phyloP scores from a whole-genome alignment of 2,329 filamentous ascomycete species.

The Phaeosphaeria sp. region DNA sequence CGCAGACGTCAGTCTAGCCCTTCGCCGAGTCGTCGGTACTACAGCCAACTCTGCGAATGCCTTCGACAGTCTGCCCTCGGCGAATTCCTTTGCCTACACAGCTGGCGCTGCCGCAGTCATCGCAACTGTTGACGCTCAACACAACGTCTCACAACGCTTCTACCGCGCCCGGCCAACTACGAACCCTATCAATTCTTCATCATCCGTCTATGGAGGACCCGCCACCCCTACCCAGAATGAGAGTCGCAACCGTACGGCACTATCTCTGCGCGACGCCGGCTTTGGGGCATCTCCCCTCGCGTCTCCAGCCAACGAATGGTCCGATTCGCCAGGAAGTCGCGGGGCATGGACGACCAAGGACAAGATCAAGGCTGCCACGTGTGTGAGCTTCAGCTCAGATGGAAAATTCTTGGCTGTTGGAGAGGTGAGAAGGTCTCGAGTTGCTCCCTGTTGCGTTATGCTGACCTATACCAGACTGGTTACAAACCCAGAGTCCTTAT shows the following conservation, averaged over 20 bases:
- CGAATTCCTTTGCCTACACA: constrained; percentile 80
- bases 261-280: constrained; percentile 58
- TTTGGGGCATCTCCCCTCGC: constrained; percentile 51
- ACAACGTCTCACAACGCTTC: constrained; percentile 77
- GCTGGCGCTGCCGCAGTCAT: constrained; percentile 94
- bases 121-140: constrained; percentile 74
- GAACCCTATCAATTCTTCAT: constrained; percentile 70
- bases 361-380: constrained; percentile 92
- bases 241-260: constrained; percentile 65
- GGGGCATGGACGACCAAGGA: constrained; percentile 89
- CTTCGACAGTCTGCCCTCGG: constrained; percentile 80
- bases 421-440: constrained; percentile 65
- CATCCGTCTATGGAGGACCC: constrained; percentile 58
- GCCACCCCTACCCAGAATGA: constrained; percentile 63
- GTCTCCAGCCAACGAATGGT: constrained; percentile 58
- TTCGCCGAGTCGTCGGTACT: constrained; percentile 88
- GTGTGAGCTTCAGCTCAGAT: constrained; percentile 85
- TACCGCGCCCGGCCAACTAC: constrained; percentile 81
- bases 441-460: no score
- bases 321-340: constrained; percentile 68
- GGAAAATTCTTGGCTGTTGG: constrained; percentile 89
- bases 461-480: constrained; percentile 68
- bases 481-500: constrained; percentile 91
- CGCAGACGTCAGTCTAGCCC: constrained; percentile 64
- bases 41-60: constrained; percentile 85